Evolutionary conservation across 257 asterid genomes (phyloP), one percentile per base, ranked within the genome.

Genomic region (Scutellaria baicalensis): DNA sequence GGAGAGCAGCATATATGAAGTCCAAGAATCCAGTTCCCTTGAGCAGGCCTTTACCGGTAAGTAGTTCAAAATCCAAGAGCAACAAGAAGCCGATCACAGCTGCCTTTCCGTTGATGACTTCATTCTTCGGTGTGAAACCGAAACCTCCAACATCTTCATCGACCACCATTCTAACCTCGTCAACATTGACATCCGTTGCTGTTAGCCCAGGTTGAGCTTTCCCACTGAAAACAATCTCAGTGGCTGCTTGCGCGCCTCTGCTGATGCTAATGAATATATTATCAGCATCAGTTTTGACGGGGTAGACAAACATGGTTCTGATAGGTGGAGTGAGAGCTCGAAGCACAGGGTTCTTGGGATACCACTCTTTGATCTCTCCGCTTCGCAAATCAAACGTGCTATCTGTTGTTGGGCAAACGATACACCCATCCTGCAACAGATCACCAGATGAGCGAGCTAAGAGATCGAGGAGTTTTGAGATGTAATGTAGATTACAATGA

Each of bases 11-110:
- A 75, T 93, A 91, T 66, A 93, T 83, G 91, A 93, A 93, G 80
- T 93, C 99, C 96, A 93, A 81, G 91, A 93, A 85, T 16, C 97
- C 99, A 31, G 99, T 91, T 78, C 99, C 99, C 77, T 83, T 89
- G 72, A 91, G 95, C 12, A 93, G 69, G 18, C 99, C 99, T 82
- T 84, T 86, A 42, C 99, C 99, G 6, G 97, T 91, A 78, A 93
- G 55, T 4, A 93, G 95, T 69, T 93, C 99, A 54, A 93, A 87
- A 80, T 89, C 97, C 81, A 93, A 73, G 48, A 93, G 94, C 89
- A 93, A 54, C 17, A 93, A 80, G 82, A 93, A 93, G 7, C 97
- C 97, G 9, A 91, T 82, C 35, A 69, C 84, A 18, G 99, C 99
- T 48, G 98, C 96, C 79, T 87, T 93, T 21, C 98, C 97, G 20